These are phyloP conservation scores for Salix udensis DNA, from an alignment of 345 rosid species.

Conservation along the genomic window DNA sequence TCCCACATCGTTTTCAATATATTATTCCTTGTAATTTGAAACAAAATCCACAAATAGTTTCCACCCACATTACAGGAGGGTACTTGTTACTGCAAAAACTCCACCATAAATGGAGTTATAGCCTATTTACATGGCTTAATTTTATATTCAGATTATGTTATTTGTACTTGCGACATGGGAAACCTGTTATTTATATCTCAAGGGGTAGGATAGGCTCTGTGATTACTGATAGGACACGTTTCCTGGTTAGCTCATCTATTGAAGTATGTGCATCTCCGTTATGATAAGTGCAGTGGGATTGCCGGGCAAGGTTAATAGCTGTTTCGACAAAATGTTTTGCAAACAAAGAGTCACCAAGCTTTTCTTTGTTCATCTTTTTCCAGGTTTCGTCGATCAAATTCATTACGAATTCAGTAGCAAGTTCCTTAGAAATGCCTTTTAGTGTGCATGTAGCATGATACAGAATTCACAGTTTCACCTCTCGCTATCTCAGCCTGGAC, in stretches of 20 bases:
- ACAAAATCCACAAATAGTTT: too few relatives aligned
- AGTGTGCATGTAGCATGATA: conserved; percentile 34
- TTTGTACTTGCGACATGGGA: too few relatives aligned
- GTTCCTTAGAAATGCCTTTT: conserved; percentile 21
- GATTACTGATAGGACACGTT: conserved; percentile 23
- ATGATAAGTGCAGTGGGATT: conserved; percentile 30
- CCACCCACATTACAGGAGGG: too few relatives aligned
- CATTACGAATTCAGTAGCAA: conserved; percentile 25
- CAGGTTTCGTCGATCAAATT: conserved; percentile 27
- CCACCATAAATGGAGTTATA: too few relatives aligned
- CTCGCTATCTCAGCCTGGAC: conserved; percentile 38
- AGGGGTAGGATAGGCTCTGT: conserved; percentile 21
- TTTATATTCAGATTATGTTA: too few relatives aligned
- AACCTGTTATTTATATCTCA: too few relatives aligned
- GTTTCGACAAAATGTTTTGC: conserved; percentile 16
- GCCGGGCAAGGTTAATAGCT: conserved; percentile 29
- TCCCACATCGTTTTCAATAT: too few relatives aligned
- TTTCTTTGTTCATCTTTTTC: conserved; percentile 36
- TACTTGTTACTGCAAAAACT: too few relatives aligned
- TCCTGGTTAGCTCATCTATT: conserved; percentile 22
- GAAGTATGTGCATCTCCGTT: conserved; percentile 40
- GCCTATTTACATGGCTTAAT: too few relatives aligned
- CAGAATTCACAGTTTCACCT: conserved; percentile 30
- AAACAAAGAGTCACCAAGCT: conserved; percentile 5
- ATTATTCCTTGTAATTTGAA: too few relatives aligned